phyloP scores from a whole-genome alignment of 1,139 yeast species.

The Sugiyamaella paludigena region DNA sequence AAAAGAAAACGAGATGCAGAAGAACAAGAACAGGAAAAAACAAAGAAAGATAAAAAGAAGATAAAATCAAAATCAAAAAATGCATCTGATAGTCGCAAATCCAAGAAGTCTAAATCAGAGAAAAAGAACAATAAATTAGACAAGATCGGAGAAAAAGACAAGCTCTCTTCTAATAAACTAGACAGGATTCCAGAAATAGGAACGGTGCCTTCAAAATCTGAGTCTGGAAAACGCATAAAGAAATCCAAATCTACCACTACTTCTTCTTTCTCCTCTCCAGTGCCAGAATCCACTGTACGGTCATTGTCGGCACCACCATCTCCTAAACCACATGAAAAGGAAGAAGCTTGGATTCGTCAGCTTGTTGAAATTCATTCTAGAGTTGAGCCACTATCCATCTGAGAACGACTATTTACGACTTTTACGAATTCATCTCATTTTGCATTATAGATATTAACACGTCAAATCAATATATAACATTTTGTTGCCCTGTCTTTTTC shows the following conservation, averaged over 20 bases:
- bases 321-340: background rate
- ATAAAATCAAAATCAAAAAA: constrained; percentile 25
- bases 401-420: background rate
- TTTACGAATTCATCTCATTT: too few species aligned
- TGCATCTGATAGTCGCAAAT: constrained; percentile 26
- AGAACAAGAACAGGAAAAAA: constrained; percentile 16
- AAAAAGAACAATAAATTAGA: constrained; percentile 6
- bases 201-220: too few species aligned
- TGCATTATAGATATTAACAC: too few species aligned
- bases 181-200: too few species aligned
- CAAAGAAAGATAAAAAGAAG: constrained; percentile 26
- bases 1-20: constrained; percentile 22
- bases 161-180: too few species aligned
- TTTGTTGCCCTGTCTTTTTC: too few species aligned
- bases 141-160: background rate
- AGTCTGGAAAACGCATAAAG: too few species aligned
- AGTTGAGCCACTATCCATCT: constrained; percentile 1
- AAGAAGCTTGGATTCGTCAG: constrained; percentile 13
- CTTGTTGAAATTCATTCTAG: constrained; percentile 3
- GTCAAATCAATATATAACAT: too few species aligned
- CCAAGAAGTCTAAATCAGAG: constrained; percentile 8
- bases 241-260: too few species aligned
- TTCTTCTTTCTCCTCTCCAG: too few species aligned
- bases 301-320: background rate
- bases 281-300: background rate